Base-by-base conservation (phyloP, 2,329 filamentous ascomycete genomes). In the Pleoardoris graminearum region DNA sequence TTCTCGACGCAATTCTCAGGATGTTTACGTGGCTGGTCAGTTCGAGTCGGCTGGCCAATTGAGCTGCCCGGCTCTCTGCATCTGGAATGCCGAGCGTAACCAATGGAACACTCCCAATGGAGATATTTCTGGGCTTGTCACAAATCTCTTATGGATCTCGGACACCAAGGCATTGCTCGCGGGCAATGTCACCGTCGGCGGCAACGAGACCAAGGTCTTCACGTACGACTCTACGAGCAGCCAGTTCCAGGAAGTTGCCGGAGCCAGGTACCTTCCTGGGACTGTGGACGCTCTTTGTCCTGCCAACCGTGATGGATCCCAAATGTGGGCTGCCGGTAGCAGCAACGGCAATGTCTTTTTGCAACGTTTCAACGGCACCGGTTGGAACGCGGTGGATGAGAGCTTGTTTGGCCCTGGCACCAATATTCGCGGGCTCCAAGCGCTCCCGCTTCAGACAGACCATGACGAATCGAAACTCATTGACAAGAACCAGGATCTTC, bases 11-110 rank as follows among this genome's bases (percentile, higher is more conserved):
- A 82, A 82, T 49, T 85, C 85, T 16, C 79, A 81, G 1, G 85
- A 94, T 45, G 80, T 99, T 11, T 99, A 89, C 67, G 88, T 99
- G 27, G 93, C 88, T 32, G 94, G 94, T 27, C 85, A 83, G 8
- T 99, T 97, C 67, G 79, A 84, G n/a, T 84, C 83, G 27, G 94
- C 91, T 16, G 94, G 94, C 23, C 87, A 88, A 4, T 81, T 97
- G 25, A 86, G 84, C 36, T 99, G 94, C 69, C 85, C 88, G 3
- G 86, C 85, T 41, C 83, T 99, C 21, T 99, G 94, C 74, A 79
- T 88, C 53, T 96, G 89, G 75, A 86, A 88, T 67, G 84, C 86
- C 2, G 77, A 83, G 7, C 80, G 81, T 4, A 82, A 81, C 12
- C 87, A 92, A 65, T 99, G 93, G 93, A 88, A 82, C 64, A 84